These are phyloP conservation scores for Tilletia caries DNA, from an alignment of 1,284 basidiomycete species.

Conservation along the genomic window DNA sequence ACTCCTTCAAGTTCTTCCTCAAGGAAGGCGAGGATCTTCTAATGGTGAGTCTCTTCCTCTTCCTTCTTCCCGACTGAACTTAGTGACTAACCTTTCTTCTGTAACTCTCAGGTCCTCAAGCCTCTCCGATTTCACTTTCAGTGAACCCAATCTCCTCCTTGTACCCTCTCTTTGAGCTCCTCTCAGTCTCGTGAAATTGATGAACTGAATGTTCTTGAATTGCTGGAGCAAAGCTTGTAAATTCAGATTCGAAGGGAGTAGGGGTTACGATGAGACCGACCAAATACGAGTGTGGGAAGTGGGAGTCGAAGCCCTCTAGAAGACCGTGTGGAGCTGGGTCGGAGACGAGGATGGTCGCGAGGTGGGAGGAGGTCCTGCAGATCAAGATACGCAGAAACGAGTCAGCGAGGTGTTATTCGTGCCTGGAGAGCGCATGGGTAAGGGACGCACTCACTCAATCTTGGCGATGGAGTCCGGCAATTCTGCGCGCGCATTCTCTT, in stretches of 20 bases:
- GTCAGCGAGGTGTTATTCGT: not conserved
- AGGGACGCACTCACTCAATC: not conserved
- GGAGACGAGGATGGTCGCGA: constrained; percentile 63
- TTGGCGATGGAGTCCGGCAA: constrained; percentile 26
- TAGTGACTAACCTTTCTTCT: too few species aligned
- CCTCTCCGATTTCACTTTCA: too few species aligned
- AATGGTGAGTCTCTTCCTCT: too few species aligned
- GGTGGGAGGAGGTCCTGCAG: constrained; percentile 29
- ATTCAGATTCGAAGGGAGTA: constrained; percentile 60
- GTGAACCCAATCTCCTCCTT: too few species aligned
- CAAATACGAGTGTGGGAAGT: constrained; percentile 61
- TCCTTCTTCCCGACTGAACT: too few species aligned
- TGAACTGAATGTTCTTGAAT: too few species aligned
- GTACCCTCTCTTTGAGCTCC: too few species aligned
- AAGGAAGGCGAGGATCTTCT: too few species aligned
- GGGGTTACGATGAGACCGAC: constrained; percentile 71
- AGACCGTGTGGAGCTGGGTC: constrained; percentile 67
- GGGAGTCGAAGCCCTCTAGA: constrained; percentile 57
- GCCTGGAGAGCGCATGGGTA: not conserved
- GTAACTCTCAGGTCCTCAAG: too few species aligned
- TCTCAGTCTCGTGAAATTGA: too few species aligned
- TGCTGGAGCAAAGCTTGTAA: too few species aligned
- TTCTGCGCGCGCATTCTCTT: constrained; percentile 35
- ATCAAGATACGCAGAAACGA: not conserved
- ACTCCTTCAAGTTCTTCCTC: too few species aligned